Conservation (phyloP, 106 monocot species). For the Posidonia australis region DNA sequence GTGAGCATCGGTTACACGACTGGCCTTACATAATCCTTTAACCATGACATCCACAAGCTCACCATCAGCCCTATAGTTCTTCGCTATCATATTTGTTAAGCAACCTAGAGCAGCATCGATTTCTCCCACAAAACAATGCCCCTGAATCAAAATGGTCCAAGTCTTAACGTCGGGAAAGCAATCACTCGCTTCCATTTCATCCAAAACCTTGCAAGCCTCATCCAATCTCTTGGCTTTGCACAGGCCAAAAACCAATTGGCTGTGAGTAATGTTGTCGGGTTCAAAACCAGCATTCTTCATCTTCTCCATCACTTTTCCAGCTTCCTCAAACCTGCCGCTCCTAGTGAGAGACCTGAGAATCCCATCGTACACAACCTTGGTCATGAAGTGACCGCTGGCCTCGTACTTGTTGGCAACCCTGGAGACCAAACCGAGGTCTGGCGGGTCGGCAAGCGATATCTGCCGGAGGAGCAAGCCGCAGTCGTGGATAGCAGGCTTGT, state of each 20-base stretch:
- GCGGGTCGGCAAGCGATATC: conserved; percentile 34
- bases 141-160: conserved; percentile 83
- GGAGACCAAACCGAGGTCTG: conserved; percentile 56
- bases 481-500: conserved; percentile 67
- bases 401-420: conserved; percentile 78
- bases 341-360: conserved; percentile 80
- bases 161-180: conserved; percentile 84
- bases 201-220: conserved; percentile 63
- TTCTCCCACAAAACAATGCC: conserved; percentile 47
- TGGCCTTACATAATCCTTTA: conserved; percentile 47
- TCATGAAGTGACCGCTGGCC: conserved; percentile 37
- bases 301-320: conserved; percentile 46
- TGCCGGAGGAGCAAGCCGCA: conserved; percentile 58
- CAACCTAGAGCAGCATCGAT: conserved; percentile 49
- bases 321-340: conserved; percentile 53
- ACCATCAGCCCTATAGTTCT: conserved; percentile 40
- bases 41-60: conserved; percentile 67
- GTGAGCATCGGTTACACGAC: conserved; percentile 29
- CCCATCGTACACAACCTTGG: conserved; percentile 79
- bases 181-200: conserved; percentile 48
- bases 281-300: conserved; percentile 61
- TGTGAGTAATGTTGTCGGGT: conserved; percentile 89
- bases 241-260: conserved; percentile 80
- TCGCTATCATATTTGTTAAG: conserved; percentile 57
- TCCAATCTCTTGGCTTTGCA: conserved; percentile 69